These are phyloP conservation scores for Penicillium waksmanii DNA, from an alignment of 495 filamentous ascomycete genomes.

Conservation along the genomic window DNA sequence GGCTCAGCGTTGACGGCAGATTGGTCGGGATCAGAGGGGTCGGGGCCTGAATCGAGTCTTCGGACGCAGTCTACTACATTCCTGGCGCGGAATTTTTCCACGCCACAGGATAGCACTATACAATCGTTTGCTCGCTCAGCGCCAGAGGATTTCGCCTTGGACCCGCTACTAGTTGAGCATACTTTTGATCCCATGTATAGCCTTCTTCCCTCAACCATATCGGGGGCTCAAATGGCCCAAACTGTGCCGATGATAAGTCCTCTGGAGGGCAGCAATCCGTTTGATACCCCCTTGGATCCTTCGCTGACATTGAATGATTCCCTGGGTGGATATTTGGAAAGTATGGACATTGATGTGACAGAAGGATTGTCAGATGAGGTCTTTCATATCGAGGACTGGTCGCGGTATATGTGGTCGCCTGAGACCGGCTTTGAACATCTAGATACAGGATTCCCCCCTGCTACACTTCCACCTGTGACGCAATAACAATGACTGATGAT, in stretches of 20 bases:
- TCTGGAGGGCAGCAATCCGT: conserved; percentile 23
- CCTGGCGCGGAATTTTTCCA: background rate
- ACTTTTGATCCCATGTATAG: conserved; percentile 30
- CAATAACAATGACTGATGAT: conserved; percentile 26
- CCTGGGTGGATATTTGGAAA: conserved; percentile 25
- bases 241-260: conserved; percentile 25
- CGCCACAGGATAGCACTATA: background rate
- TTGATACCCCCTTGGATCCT: conserved; percentile 31
- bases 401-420: conserved; percentile 36
- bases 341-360: conserved; percentile 31
- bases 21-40: conserved; percentile 31
- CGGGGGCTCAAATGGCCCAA: conserved; percentile 11
- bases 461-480: conserved; percentile 15
- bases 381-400: conserved; percentile 36
- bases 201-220: conserved; percentile 16
- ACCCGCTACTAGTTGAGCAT: conserved; percentile 14
- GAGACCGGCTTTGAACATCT: conserved; percentile 35
- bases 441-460: conserved; percentile 25
- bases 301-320: conserved; percentile 21
- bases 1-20: conserved; percentile 11
- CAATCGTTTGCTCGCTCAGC: conserved; percentile 16
- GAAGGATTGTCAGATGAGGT: conserved; percentile 25
- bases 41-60: conserved; percentile 17
- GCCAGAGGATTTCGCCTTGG: conserved; percentile 11
- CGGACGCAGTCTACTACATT: background rate